These are phyloP conservation scores for Lipomyces kockii DNA, from an alignment of 805 yeast genomes.

Conservation along the genomic window DNA sequence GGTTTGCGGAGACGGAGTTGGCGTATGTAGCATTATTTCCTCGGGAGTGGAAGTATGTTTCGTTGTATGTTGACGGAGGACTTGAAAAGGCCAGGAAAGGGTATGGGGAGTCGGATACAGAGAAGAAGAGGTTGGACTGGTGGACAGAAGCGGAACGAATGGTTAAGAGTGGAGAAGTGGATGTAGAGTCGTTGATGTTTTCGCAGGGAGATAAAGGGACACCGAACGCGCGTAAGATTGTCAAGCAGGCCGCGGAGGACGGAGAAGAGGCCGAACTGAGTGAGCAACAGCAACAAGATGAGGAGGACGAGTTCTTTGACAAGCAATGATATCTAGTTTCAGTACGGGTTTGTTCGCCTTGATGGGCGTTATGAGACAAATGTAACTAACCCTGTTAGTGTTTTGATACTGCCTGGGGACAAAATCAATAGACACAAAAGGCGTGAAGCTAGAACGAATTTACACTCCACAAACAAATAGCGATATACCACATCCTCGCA, in stretches of 20 bases:
- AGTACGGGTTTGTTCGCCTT: neutral
- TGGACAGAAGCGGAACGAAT: slow-evolving; percentile 15
- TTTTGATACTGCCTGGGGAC: neutral
- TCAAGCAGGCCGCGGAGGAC: neutral
- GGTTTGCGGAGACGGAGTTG: slow-evolving; percentile 31
- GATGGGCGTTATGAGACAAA: neutral
- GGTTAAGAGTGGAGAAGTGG: slow-evolving; percentile 23
- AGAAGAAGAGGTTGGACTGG: slow-evolving; percentile 25
- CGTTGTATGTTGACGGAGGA: slow-evolving; percentile 36
- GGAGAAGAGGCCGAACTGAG: slow-evolving; percentile 6
- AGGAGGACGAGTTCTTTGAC: slow-evolving; percentile 32
- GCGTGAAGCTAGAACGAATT: neutral
- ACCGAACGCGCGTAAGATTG: neutral
- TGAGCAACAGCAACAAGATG: slow-evolving; percentile 1
- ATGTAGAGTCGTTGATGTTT: slow-evolving; percentile 29
- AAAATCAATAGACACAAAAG: neutral
- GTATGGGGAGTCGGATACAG: slow-evolving; percentile 16
- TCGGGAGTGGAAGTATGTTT: slow-evolving; percentile 33
- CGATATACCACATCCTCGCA: neutral
- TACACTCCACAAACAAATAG: neutral
- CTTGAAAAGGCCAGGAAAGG: slow-evolving; percentile 11
- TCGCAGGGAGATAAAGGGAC: slow-evolving; percentile 9
- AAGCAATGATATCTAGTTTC: neutral
- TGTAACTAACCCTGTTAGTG: neutral
- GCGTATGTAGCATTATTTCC: slow-evolving; percentile 38